Evolutionary conservation across 2,329 filamentous ascomycete genomes (phyloP), one percentile per base, ranked within the genome.

Genomic region (Metarhizium robertsii): DNA sequence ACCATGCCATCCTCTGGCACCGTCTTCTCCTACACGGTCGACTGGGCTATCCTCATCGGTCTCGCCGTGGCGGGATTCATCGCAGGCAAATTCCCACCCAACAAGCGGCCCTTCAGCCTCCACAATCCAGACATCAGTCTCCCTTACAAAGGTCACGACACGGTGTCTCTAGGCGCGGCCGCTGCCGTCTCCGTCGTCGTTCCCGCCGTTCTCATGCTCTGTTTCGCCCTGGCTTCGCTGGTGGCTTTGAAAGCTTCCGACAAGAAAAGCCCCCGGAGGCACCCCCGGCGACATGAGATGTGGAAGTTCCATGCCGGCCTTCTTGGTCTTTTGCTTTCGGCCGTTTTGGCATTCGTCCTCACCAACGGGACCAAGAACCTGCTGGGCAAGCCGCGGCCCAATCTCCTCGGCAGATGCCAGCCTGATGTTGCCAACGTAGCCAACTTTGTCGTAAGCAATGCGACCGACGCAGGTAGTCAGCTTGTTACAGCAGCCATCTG

Each of bases 231-330:
- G 6, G 16, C 25, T 1, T 18, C 18, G 18, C 6, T 32, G 6
- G 6, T 18, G 16, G 46, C 20, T 29, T 48, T 16, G 16, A 25
- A 13, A 13, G 7, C 25, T 14, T 16, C 6, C 6, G 20, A 29
- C 7, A 32, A 13, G 20, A 6, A 8, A 16, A 8, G 6, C 11
- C 6, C 46, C 10, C 2, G 5, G 14, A 48, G 75, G 88, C 50
- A 79, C 80, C 2, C 87, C 42, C 87, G 86, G 81, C 79, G 79
- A 62, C 78, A 86, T 59, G 92, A 89, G 69, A 65, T 92, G 1
- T 92, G 89, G 88, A 88, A 92, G 67, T 83, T 85, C 69, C 87
- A 92, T 64, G 81, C 79, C 1, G 88, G 86, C 53, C 88, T 85
- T 83, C 80, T 92, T 67, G 88, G 88, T 0, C 74, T 92, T 2